Evolutionary conservation across 805 yeast genomes (phyloP), one percentile per base, ranked within the genome.

Genomic region (Clavispora asparagi): DNA sequence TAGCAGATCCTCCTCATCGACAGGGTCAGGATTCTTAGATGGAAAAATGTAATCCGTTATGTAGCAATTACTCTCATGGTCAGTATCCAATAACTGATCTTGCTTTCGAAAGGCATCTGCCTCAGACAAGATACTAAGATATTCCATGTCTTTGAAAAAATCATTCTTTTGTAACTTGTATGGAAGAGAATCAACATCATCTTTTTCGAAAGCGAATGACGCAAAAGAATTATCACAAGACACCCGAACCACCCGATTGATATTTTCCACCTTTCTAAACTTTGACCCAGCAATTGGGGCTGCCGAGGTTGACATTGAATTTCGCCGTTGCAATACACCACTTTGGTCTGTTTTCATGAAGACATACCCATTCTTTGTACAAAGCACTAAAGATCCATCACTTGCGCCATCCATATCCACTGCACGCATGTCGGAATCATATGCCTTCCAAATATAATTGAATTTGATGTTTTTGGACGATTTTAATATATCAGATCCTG

Each of bases 291-390:
- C 32, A 8, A 42, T 30, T 35, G 55, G 67, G 29, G 53, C 61
- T 40, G 58, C 67, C 56, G 51, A 68, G 59, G 45, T 66, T 44
- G 49, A 32, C 52, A 64, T 53, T 1, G 75, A 68, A 23, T 58
- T 65, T 41, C 63, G 58, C 19, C 74, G 44, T 41, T 54, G 59
- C 5, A 40, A 32, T 5, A n/a, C 35, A 26, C 14, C 43, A n/a
- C 61, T 42, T 39, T 53, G 51, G n/a, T 40, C 53, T 3, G 65
- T 53, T 12, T 66, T 75, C 52, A 70, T 68, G 53, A 77, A 88
- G 0, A 79, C 87, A 19, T 83, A 76, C 0, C 97, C 97, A 41
- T 81, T 80, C 17, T 70, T 62, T 0, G 94, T 84, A 51, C 85
- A 78, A 1, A 91, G 60, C 1, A 90, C 68, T 2, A 87, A 61